Conservation (phyloP, 352 stramenopile species). For the Aphanomyces cochlioides region DNA sequence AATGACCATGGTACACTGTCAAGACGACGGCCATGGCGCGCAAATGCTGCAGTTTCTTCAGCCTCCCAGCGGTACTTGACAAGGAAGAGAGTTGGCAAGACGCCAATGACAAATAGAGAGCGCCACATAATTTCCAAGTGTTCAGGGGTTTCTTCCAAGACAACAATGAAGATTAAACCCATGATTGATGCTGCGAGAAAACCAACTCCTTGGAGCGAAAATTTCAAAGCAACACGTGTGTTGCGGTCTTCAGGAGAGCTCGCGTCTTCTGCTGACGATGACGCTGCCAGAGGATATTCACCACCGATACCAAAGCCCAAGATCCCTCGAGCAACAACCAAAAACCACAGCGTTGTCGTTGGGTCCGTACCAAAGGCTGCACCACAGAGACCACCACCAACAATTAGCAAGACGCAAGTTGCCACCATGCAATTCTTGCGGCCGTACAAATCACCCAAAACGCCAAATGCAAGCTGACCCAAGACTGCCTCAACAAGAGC, state of each 20-base stretch:
- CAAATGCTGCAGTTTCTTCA: constrained; percentile 53
- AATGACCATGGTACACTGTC: constrained; percentile 11
- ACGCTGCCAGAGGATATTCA: constrained; percentile 50
- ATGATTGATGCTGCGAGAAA: constrained; percentile 52
- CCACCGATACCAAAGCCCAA: constrained; percentile 52
- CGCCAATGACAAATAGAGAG: constrained; percentile 52
- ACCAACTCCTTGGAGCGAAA: constrained; percentile 62
- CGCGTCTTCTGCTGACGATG: constrained; percentile 52
- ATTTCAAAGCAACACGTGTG: constrained; percentile 48
- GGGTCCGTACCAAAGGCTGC: constrained; percentile 44
- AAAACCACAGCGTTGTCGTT: constrained; percentile 53
- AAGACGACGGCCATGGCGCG: constrained; percentile 33
- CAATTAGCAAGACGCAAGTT: constrained; percentile 63
- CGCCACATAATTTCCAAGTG: constrained; percentile 63
- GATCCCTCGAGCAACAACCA: constrained; percentile 54
- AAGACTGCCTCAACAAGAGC: constrained; percentile 53
- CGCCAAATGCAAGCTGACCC: constrained; percentile 57
- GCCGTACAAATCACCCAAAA: constrained; percentile 57
- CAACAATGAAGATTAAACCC: constrained; percentile 52
- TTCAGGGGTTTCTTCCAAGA: constrained; percentile 40
- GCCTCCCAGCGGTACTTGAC: constrained; percentile 59
- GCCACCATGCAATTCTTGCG: constrained; percentile 62
- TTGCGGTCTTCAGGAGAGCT: constrained; percentile 46
- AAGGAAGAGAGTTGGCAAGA: constrained; percentile 53
- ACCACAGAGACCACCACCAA: constrained; percentile 59